Conservation (phyloP, 371 early-diverging fungal genomes). For the Nosema muscidifuracis region DNA sequence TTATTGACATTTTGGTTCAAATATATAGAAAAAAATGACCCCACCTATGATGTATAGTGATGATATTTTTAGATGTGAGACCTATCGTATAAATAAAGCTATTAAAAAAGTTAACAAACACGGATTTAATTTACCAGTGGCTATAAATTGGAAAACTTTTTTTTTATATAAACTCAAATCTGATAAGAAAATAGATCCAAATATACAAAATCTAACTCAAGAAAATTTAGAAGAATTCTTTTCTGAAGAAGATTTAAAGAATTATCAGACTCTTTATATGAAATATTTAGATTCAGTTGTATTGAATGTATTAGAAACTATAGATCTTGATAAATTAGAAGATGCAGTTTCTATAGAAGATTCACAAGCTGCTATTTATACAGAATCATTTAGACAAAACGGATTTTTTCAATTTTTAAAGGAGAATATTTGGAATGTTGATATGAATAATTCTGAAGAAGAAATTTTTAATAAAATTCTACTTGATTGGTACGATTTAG, state of each 20-base stretch:
- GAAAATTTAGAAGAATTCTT: too few relatives aligned
- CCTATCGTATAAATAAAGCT: neutral
- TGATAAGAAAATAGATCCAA: too few relatives aligned
- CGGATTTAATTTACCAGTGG: neutral
- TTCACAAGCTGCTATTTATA: neutral
- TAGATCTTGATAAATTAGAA: neutral
- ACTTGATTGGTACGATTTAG: slow-evolving; percentile 12
- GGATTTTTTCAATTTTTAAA: slow-evolving; percentile 4
- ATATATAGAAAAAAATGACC: too few relatives aligned
- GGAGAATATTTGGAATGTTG: neutral
- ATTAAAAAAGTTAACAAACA: neutral
- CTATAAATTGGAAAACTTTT: neutral
- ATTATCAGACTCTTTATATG: neutral
- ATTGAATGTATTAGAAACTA: neutral
- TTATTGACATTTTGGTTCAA: too few relatives aligned
- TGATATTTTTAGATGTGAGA: neutral
- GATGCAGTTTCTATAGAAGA: neutral
- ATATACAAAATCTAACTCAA: too few relatives aligned
- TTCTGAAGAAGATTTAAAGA: too few relatives aligned
- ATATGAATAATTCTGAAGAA: neutral
- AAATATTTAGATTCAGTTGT: neutral
- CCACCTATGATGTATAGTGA: too few relatives aligned
- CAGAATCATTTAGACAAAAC: neutral
- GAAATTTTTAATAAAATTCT: neutral
- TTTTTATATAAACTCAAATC: too few relatives aligned